Evolutionary conservation across 768 basidiomycete genomes (phyloP), one percentile per base, ranked within the genome.

Genomic region (Tricholoma bakamatsutake): DNA sequence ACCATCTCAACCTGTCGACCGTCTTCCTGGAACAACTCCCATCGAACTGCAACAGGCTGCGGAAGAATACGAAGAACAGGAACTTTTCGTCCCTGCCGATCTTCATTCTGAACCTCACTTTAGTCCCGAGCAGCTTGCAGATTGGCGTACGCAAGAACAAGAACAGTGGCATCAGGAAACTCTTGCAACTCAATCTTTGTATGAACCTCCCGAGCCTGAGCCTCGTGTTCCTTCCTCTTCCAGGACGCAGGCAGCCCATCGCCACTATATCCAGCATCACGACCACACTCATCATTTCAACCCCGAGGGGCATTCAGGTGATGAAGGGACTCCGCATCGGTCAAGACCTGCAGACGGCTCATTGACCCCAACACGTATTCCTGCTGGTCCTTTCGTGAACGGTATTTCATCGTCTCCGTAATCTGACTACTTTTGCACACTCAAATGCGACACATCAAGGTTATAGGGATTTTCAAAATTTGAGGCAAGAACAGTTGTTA

Each of bases 1-100:
- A 59, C 95, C 95, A 5, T 82, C 87, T 34, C 84, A 89, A 42
- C 78, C 85, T 10, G 72, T 76, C 30, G 83, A 85, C 57, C 80
- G 77, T 42, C 63, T 78, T 51, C 80, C 82, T 5, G 83, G 82
- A 37, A 72, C 78, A 50, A 71, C 77, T n/a, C 85, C 85, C 7
- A 70, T 76, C 18, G 83, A 83, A 64, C 70, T 85, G 10, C 75
- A 71, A 17, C 78, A 80, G 54, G 64, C 69, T 46, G 67, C 67
- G 27, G 72, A 76, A 33, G 82, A 82, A 58, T 80, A 77, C 57
- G 84, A 87, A 60, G 80, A 82, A 45, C 83, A 83, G 57, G 76
- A 82, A 42, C 72, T 89, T 28, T 90, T 90, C 62, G 84, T 89
- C 24, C 90, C 90, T 27, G 88, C 87, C 24, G 85, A 88, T 57